A percentile compares a stretch with the other conserved stretches of the same genome.
These are phyloP conservation scores for Phytopythium chamaehyphon DNA, from an alignment of 352 stramenopile genomes.

Conservation along the genomic window DNA sequence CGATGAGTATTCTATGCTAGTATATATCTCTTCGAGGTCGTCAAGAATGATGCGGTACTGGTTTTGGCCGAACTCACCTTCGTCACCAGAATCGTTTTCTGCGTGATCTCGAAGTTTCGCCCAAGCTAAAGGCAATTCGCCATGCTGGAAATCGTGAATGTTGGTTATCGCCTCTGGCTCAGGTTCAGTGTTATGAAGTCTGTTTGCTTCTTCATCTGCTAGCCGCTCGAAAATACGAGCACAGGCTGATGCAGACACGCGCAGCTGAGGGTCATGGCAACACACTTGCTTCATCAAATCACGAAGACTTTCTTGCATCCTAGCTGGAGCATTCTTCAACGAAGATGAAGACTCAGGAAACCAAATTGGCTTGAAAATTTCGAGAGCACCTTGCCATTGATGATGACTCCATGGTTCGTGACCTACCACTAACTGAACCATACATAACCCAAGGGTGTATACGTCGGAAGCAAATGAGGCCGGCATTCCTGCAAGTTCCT, in stretches of 20 bases:
- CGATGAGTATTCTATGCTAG: not conserved
- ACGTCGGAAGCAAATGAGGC: conserved; percentile 29
- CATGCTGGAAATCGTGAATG: not conserved
- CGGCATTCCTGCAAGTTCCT: conserved; percentile 13
- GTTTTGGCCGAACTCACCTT: not conserved
- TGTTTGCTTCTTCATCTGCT: not conserved
- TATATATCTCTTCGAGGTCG: conserved; percentile 1
- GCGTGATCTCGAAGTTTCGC: not conserved
- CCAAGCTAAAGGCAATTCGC: not conserved
- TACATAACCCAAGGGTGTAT: conserved; percentile 34
- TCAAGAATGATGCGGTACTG: not conserved
- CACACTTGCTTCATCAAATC: conserved; percentile 29
- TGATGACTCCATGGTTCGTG: conserved; percentile 17
- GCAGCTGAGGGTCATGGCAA: conserved; percentile 13
- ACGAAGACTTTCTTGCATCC: not conserved
- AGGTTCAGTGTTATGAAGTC: not conserved
- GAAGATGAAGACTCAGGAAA: not conserved
- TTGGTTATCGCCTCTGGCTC: not conserved
- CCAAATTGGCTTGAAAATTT: not conserved
- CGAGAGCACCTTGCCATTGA: conserved; percentile 19
- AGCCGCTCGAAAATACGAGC: conserved; percentile 3
- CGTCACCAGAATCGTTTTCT: not conserved
- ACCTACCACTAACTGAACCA: conserved; percentile 24
- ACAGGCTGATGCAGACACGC: conserved; percentile 11
- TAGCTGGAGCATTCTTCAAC: no score